These are phyloP conservation scores for Colletotrichum musicola DNA, from an alignment of 2,329 filamentous ascomycete species.

Conservation along the genomic window DNA sequence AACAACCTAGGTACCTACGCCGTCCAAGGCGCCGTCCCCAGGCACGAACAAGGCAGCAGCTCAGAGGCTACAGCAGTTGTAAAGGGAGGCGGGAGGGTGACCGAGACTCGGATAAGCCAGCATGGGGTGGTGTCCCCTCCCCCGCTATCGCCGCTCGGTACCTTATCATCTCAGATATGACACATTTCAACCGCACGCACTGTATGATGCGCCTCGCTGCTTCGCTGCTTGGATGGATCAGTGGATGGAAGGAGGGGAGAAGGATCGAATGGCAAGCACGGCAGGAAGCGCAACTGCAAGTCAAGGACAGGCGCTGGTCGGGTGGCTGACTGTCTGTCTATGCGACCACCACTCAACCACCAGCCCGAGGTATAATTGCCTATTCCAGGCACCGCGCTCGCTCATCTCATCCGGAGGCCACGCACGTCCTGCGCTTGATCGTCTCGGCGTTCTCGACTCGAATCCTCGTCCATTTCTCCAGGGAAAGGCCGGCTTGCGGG, in stretches of 20 bases:
- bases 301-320: background rate
- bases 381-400: background rate
- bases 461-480: background rate
- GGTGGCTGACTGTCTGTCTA: background rate
- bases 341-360: background rate
- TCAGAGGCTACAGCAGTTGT: no score
- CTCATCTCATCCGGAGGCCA: background rate
- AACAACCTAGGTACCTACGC: no score
- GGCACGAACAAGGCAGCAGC: no score
- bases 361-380: background rate
- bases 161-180: background rate
- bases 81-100: no score
- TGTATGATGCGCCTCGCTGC: background rate
- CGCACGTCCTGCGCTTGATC: background rate
- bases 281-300: background rate
- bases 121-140: background rate
- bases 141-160: conserved; percentile 1
- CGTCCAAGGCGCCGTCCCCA: no score
- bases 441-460: background rate
- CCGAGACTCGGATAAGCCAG: background rate
- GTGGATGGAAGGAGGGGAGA: background rate
- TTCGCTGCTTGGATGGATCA: no score
- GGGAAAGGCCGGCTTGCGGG: conserved; percentile 17
- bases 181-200: conserved; percentile 10
- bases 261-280: no score